phyloP scores from a whole-genome alignment of 2,329 filamentous ascomycete genomes.

The Colletotrichum tropicale region DNA sequence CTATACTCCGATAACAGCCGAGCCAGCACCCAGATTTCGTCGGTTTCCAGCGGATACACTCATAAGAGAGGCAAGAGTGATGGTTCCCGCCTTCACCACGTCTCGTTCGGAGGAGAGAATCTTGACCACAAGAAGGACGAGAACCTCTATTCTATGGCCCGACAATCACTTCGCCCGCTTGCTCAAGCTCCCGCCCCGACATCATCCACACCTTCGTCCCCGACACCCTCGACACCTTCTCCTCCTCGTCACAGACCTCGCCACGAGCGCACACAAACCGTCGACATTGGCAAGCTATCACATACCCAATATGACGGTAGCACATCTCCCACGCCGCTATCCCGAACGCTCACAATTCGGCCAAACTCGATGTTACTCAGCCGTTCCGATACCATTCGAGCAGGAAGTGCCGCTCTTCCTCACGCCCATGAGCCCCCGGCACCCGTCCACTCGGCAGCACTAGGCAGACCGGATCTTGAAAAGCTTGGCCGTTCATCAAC shows the following conservation, averaged over 20 bases:
- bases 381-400: conserved; percentile 58
- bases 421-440: conserved; percentile 35
- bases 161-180: conserved; percentile 78
- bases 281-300: conserved; percentile 64
- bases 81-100: conserved; percentile 54
- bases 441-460: conserved; percentile 44
- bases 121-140: conserved; percentile 46
- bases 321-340: conserved; percentile 45
- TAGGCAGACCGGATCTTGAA: conserved; percentile 76
- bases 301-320: conserved; percentile 49
- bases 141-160: conserved; percentile 70
- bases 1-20: conserved; percentile 63
- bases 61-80: conserved; percentile 83
- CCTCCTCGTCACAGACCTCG: conserved; percentile 42
- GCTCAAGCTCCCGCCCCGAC: conserved; percentile 65
- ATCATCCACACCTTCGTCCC: conserved; percentile 31
- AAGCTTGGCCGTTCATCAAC: conserved; percentile 88
- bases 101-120: conserved; percentile 33
- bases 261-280: conserved; percentile 66
- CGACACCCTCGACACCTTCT: conserved; percentile 26
- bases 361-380: conserved; percentile 68
- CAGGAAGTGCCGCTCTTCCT: conserved; percentile 33
- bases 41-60: conserved; percentile 68
- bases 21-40: conserved; percentile 75
- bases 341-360: conserved; percentile 47